phyloP scores from a whole-genome alignment of 73 alveolate genomes.

The Tetrahymena malaccensis region DNA sequence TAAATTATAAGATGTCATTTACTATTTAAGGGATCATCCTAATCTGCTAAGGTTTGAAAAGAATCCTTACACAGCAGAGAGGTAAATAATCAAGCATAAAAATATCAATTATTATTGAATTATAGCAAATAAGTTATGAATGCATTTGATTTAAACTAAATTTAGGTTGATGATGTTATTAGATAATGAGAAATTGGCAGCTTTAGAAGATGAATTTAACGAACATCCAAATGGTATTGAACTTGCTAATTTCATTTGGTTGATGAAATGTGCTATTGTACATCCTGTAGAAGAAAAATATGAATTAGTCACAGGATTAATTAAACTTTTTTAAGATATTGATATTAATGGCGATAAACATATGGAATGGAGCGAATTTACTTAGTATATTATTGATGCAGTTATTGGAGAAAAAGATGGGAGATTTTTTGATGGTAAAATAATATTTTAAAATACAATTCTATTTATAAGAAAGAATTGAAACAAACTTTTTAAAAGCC shows the following conservation, averaged over 20 bases:
- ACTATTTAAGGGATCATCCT: background rate
- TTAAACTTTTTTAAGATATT: slow-evolving; percentile 83
- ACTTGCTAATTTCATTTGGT: slow-evolving; percentile 65
- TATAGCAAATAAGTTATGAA: slow-evolving; percentile 19
- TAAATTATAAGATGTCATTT: background rate
- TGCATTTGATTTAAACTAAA: slow-evolving; percentile 65
- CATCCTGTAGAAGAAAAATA: slow-evolving; percentile 74
- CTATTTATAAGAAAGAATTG: no score
- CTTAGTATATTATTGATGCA: slow-evolving; percentile 91
- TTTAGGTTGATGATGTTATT: slow-evolving; percentile 90
- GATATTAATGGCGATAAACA: slow-evolving; percentile 94
- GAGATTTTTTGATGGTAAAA: slow-evolving; percentile 53
- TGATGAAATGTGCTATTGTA: slow-evolving; percentile 68
- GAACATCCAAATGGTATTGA: slow-evolving; percentile 87
- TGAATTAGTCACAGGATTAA: slow-evolving; percentile 90
- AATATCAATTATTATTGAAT: slow-evolving; percentile 51
- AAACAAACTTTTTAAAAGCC: background rate
- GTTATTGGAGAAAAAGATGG: slow-evolving; percentile 79
- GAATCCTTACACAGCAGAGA: slow-evolving; percentile 25
- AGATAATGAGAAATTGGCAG: slow-evolving; percentile 86
- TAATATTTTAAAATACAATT: no score
- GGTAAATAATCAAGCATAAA: slow-evolving; percentile 41
- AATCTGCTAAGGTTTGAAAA: background rate
- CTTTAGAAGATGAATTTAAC: slow-evolving; percentile 82
- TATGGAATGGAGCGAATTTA: slow-evolving; percentile 97